Percentiles rank a stretch among this genome's conserved stretches.
Conservation (phyloP, 805 yeast species). For the Starmerella bacillaris region DNA sequence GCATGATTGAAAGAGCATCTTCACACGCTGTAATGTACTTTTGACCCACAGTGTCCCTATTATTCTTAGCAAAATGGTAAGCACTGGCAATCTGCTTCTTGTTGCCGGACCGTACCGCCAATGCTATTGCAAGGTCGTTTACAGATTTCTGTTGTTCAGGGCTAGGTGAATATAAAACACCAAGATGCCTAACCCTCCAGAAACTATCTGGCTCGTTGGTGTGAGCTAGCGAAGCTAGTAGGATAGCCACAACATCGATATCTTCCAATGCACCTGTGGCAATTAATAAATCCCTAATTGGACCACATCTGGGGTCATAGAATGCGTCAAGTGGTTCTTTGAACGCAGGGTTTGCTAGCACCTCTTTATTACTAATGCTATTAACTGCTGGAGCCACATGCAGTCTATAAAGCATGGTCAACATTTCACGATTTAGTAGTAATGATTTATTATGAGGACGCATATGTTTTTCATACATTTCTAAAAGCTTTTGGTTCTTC, state of each 20-base stretch:
- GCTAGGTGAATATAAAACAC: slow-evolving; percentile 12
- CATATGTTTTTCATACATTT: slow-evolving; percentile 15
- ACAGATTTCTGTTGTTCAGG: slow-evolving; percentile 14
- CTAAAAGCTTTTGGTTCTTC: slow-evolving; percentile 15
- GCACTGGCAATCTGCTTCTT: slow-evolving; percentile 11
- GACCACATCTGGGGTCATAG: slow-evolving; percentile 7
- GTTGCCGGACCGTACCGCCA: slow-evolving; percentile 21
- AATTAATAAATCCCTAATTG: slow-evolving; percentile 9
- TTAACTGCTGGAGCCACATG: slow-evolving; percentile 12
- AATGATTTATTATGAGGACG: slow-evolving; percentile 16
- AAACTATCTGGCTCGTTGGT: slow-evolving; percentile 18
- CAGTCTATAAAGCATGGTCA: slow-evolving; percentile 18
- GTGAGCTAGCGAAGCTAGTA: slow-evolving; percentile 19
- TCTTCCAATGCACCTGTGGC: slow-evolving; percentile 6
- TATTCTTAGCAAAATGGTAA: not conserved
- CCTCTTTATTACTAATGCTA: slow-evolving; percentile 13
- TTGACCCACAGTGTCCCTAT: too few relatives aligned
- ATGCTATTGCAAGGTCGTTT: slow-evolving; percentile 13
- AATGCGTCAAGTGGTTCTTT: not conserved
- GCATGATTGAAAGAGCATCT: too few relatives aligned
- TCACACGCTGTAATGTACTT: too few relatives aligned
- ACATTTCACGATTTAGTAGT: slow-evolving; percentile 13
- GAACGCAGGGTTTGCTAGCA: slow-evolving; percentile 15
- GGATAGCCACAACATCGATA: slow-evolving; percentile 14
- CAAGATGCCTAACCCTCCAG: slow-evolving; percentile 20